phyloP scores from a whole-genome alignment of 208 protist species.

The Trypanosoma cruzi region DNA sequence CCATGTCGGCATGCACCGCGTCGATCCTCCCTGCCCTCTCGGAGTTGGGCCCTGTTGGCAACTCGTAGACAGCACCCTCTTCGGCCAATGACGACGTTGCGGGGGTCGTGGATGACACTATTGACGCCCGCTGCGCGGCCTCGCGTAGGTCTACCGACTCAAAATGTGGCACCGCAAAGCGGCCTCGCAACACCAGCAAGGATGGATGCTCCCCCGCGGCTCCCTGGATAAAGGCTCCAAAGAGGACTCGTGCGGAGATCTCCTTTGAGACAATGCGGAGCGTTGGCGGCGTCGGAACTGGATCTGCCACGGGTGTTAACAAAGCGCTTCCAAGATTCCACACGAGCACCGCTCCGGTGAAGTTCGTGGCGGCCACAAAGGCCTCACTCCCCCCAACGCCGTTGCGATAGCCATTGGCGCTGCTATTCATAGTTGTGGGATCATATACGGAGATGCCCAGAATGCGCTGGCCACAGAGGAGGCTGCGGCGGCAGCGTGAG shows the following conservation, averaged over 20 bases:
- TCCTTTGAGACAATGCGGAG: slow-evolving; percentile 53
- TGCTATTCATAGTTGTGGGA: slow-evolving; percentile 7
- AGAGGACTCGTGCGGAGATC: slow-evolving; percentile 41
- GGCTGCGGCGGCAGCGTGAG: slow-evolving; percentile 68
- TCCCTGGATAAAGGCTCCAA: slow-evolving; percentile 30
- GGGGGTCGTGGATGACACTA: neutral
- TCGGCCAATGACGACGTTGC: neutral
- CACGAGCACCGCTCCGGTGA: slow-evolving; percentile 47
- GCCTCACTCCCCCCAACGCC: slow-evolving; percentile 3
- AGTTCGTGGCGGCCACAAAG: slow-evolving; percentile 44
- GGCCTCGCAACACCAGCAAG: slow-evolving; percentile 59
- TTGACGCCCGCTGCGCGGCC: neutral
- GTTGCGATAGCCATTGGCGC: slow-evolving; percentile 30
- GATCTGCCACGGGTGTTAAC: slow-evolving; percentile 50
- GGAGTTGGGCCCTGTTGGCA: slow-evolving; percentile 12
- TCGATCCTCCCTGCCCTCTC: neutral
- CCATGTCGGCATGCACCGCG: slow-evolving; percentile 25
- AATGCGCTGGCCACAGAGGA: slow-evolving; percentile 83
- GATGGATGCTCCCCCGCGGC: slow-evolving; percentile 9
- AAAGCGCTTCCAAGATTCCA: slow-evolving; percentile 54
- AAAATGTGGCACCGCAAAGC: slow-evolving; percentile 76
- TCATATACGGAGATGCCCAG: slow-evolving; percentile 57
- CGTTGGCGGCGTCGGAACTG: slow-evolving; percentile 52
- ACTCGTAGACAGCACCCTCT: slow-evolving; percentile 13
- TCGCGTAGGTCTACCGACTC: slow-evolving; percentile 37